Evolutionary conservation across 768 basidiomycete species (phyloP), one percentile per base, ranked within the genome.

Genomic region (Mycena metata): DNA sequence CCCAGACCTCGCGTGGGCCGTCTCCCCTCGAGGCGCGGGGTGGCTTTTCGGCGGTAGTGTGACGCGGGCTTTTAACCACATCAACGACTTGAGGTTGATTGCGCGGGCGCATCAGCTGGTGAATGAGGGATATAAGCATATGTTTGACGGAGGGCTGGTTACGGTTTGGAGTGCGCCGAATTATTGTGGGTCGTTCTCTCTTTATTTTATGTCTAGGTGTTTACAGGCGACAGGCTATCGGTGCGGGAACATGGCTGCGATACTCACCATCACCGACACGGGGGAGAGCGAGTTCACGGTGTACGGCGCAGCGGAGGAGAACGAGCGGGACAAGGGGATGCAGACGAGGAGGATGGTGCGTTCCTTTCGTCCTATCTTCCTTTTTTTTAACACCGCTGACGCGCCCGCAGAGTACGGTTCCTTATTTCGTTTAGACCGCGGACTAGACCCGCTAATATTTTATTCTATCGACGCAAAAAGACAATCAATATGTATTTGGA

Each of bases 31-130:
- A 43, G 97, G 97, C 21, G 97, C 97, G 7, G 97, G 97, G 0
- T 99, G 96, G 93, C 82, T 98, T 23, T 98, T 98, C 71, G 96
- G 96, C 9, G 90, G 86, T 16, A 90, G 84, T 60, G 94, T 98
- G 0, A 96, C 96, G 10, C 85, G 84, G 70, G 96, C 97, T 90
- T 98, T 99, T 85, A 96, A 95, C 72, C 95, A 97, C 77, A 90
- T 95, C 64, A 99, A 98, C 76, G 86, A 89, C 36, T 88, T 98
- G 21, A 85, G 83, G 12, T 88, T 99, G 46, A 96, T 99, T 73
- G 96, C 96, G 3, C 89, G 97, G 41, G 97, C 97, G 1, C 97
- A 99, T 78, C 97, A 99, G 76, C 90, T 99, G 21, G 97, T 98
- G 1, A 95, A 96, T 78, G 95, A 96, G 79, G 95, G 96, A 2